phyloP scores from a whole-genome alignment of 495 filamentous ascomycete species.

The Aspergillus bertholletiae region DNA sequence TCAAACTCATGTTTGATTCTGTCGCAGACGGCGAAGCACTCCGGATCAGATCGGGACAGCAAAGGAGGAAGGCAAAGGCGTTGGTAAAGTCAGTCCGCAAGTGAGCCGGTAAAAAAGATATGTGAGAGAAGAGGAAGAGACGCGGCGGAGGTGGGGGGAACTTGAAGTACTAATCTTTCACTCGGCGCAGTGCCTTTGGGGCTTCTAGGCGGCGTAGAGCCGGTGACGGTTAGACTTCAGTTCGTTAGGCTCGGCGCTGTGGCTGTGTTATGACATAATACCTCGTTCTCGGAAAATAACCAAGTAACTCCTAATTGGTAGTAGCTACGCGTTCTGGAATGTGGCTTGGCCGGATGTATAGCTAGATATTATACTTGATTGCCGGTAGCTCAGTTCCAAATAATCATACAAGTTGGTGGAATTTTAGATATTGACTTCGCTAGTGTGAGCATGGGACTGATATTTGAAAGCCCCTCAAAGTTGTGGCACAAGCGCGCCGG shows the following conservation, averaged over 20 bases:
- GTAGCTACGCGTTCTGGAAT: too few species aligned
- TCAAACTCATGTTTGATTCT: slow-evolving; percentile 77
- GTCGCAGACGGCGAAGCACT: slow-evolving; percentile 2
- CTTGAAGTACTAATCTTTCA: slow-evolving; percentile 7
- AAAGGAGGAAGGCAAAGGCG: not conserved
- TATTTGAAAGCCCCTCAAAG: too few species aligned
- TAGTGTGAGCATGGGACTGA: too few species aligned
- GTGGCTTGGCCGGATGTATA: too few species aligned
- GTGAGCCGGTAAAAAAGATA: not conserved
- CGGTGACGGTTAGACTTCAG: slow-evolving; percentile 22
- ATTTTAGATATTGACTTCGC: too few species aligned
- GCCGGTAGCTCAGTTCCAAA: too few species aligned
- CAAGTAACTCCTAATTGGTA: too few species aligned
- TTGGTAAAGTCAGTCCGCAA: not conserved
- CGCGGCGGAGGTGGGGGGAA: slow-evolving; percentile 11
- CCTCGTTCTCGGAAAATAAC: too few species aligned
- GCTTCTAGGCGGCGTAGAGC: slow-evolving; percentile 2
- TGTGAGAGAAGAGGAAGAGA: slow-evolving; percentile 9
- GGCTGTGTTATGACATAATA: slow-evolving; percentile 40
- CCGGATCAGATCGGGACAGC: slow-evolving; percentile 9
- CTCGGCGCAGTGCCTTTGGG: slow-evolving; percentile 7
- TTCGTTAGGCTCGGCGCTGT: slow-evolving; percentile 18
- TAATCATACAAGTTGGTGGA: too few species aligned
- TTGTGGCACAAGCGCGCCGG: not conserved
- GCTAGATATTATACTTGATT: too few species aligned